Conservation (phyloP, 2,329 filamentous ascomycete genomes). For the Microsporum canis region DNA sequence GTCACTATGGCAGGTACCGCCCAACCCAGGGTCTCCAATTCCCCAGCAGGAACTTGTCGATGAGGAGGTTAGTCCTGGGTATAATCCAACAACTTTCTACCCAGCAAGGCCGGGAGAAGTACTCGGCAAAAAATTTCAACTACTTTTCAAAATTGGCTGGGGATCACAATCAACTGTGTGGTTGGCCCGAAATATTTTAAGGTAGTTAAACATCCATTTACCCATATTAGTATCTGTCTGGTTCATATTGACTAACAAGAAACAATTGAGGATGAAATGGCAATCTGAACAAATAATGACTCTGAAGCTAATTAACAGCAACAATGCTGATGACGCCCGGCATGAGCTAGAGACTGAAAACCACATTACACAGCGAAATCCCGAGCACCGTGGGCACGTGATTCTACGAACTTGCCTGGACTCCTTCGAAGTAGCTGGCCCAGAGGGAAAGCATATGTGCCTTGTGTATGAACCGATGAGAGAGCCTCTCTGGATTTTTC, state of each 20-base stretch:
- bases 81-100: slow-evolving; percentile 14
- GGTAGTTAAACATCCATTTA: slow-evolving; percentile 18
- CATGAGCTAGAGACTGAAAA: slow-evolving; percentile 20
- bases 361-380: slow-evolving; percentile 18
- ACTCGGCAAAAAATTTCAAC: slow-evolving; percentile 13
- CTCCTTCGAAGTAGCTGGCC: slow-evolving; percentile 10
- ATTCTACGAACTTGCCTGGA: slow-evolving; percentile 19
- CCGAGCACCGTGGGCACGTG: slow-evolving; percentile 18
- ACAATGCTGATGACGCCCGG: neutral
- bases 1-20: neutral
- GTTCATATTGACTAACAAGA: neutral
- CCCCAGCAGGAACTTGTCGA: slow-evolving; percentile 5
- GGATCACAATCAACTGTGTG: slow-evolving; percentile 33
- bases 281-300: neutral
- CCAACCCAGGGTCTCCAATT: neutral
- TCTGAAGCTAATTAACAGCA: slow-evolving; percentile 11
- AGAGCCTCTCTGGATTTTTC: slow-evolving; percentile 13
- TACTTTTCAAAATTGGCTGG: slow-evolving; percentile 24
- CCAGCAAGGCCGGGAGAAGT: slow-evolving; percentile 14
- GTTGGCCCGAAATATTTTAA: slow-evolving; percentile 28
- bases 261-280: neutral
- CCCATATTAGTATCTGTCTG: neutral
- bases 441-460: slow-evolving; percentile 11
- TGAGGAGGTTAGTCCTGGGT: slow-evolving; percentile 8
- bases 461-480: slow-evolving; percentile 17